These are phyloP conservation scores for Neopestalotiopsis sp. DNA, from an alignment of 2,329 filamentous ascomycete genomes.

Conservation along the genomic window DNA sequence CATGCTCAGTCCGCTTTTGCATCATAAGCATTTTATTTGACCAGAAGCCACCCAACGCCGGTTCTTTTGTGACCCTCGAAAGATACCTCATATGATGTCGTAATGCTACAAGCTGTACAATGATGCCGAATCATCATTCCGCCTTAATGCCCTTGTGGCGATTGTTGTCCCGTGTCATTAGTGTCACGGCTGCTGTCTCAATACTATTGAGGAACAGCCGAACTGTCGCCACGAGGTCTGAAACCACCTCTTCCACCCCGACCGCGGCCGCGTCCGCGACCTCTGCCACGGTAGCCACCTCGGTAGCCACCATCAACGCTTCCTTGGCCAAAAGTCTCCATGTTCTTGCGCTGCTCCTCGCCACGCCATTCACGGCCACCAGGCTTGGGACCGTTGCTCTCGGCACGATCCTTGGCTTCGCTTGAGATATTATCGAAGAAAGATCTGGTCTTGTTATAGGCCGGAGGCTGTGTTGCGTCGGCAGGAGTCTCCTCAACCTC, in stretches of 20 bases:
- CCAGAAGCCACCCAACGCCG: slow-evolving; percentile 12
- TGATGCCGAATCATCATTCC: slow-evolving; percentile 7
- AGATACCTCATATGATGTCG: slow-evolving; percentile 18
- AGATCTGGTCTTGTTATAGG: slow-evolving; percentile 86
- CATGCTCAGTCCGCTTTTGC: neutral
- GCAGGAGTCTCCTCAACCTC: slow-evolving; percentile 41
- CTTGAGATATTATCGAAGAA: slow-evolving; percentile 99
- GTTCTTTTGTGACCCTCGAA: slow-evolving; percentile 15
- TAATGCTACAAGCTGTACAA: slow-evolving; percentile 23
- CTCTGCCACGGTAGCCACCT: slow-evolving; percentile 78
- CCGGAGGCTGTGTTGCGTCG: slow-evolving; percentile 45
- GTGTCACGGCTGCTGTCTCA: neutral
- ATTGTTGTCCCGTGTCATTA: neutral
- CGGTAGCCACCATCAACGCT: slow-evolving; percentile 85
- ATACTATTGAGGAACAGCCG: slow-evolving; percentile 8
- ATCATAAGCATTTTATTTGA: neutral
- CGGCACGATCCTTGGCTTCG: slow-evolving; percentile 86
- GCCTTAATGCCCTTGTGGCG: neutral
- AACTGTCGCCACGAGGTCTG: slow-evolving; percentile 6
- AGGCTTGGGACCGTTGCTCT: slow-evolving; percentile 69
- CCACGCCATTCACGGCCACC: slow-evolving; percentile 87
- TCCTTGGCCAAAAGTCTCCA: slow-evolving; percentile 97
- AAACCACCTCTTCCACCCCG: slow-evolving; percentile 49
- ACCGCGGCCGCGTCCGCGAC: slow-evolving; percentile 72
- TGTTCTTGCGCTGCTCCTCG: slow-evolving; percentile 93